Percentiles rank a stretch among this genome's conserved stretches.
These are phyloP conservation scores for Pyrenochaeta sp. DNA, from an alignment of 2,329 filamentous ascomycete genomes.

Conservation along the genomic window DNA sequence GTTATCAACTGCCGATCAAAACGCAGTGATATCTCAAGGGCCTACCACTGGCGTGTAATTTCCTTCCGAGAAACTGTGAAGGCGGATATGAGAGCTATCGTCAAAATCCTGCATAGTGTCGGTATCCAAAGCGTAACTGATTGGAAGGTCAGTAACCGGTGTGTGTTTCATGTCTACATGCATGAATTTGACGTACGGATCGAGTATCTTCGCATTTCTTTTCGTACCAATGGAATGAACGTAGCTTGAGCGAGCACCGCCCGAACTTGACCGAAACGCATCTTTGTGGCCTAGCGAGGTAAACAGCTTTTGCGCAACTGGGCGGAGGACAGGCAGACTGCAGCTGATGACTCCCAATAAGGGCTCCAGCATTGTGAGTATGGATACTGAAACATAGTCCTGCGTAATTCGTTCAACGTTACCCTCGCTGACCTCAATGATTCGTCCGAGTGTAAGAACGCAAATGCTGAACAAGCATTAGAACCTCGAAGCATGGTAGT, in stretches of 20 bases:
- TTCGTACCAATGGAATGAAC: neutral
- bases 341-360: conserved; percentile 2
- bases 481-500: too few species aligned
- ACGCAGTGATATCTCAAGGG: neutral
- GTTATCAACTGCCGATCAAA: neutral
- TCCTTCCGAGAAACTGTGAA: neutral
- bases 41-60: neutral
- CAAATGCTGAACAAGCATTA: conserved; percentile 2
- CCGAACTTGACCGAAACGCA: neutral
- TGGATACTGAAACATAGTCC: neutral
- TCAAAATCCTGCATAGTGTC: neutral
- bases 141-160: too few species aligned
- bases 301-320: neutral
- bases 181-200: too few species aligned
- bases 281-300: neutral
- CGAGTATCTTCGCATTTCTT: neutral
- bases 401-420: neutral
- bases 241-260: neutral
- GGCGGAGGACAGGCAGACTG: conserved; percentile 1
- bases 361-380: conserved; percentile 4
- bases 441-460: neutral
- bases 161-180: too few species aligned
- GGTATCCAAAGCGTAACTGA: neutral
- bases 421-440: neutral
- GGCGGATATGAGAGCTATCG: too few species aligned